Evolutionary conservation across 2,329 filamentous ascomycete genomes (phyloP).

Genomic region (Shiraia bambusicola): DNA sequence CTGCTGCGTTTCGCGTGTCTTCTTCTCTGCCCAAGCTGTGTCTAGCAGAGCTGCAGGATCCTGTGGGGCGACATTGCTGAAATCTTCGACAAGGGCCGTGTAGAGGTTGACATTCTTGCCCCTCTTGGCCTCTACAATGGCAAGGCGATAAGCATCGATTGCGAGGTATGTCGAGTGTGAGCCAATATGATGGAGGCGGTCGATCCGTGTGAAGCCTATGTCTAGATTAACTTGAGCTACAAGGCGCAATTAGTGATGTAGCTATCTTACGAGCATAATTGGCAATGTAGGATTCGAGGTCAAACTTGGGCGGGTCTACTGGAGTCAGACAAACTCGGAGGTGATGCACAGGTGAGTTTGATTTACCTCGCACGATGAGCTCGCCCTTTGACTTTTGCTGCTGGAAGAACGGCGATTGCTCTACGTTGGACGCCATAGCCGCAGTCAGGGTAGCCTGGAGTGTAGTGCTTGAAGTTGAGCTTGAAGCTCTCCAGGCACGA

Average conservation of each 20-base stretch:
- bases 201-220: constrained; percentile 74
- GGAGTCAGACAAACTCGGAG: constrained; percentile 18
- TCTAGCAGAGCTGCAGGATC: constrained; percentile 71
- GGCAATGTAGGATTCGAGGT: constrained; percentile 84
- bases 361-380: constrained; percentile 37
- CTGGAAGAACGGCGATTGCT: constrained; percentile 42
- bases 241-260: background rate
- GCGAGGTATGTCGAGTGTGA: constrained; percentile 73
- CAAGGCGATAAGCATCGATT: constrained; percentile 77
- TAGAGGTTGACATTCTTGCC: constrained; percentile 75
- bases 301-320: constrained; percentile 78
- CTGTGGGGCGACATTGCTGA: constrained; percentile 64
- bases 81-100: constrained; percentile 64
- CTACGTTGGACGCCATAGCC: constrained; percentile 36
- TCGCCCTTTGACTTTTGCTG: constrained; percentile 28
- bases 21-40: constrained; percentile 71
- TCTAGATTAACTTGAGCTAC: background rate
- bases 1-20: constrained; percentile 64
- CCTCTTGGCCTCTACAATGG: constrained; percentile 72
- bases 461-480: constrained; percentile 15
- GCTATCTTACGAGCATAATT: constrained; percentile 75
- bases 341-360: background rate
- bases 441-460: constrained; percentile 12
- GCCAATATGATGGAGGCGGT: constrained; percentile 81
- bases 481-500: constrained; percentile 10